Percentiles rank a stretch among this genome's conserved stretches.
Conservation (phyloP, 768 basidiomycete genomes). For the Russula emetica region DNA sequence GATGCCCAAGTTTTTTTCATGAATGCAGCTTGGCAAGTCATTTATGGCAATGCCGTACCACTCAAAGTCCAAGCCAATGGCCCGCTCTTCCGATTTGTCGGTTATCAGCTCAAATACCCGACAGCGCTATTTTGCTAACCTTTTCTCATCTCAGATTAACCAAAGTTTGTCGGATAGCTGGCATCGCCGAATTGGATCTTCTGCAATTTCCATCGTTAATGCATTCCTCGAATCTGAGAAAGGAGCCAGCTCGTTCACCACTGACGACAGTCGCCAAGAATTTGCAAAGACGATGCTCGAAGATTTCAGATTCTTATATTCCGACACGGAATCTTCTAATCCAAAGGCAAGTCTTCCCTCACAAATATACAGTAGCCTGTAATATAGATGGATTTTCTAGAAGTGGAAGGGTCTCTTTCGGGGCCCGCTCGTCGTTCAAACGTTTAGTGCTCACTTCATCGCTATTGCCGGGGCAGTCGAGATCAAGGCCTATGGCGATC, state of each 20-base stretch:
- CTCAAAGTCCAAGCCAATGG: background rate
- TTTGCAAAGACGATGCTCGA: background rate
- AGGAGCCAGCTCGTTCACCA: background rate
- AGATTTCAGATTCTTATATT: background rate
- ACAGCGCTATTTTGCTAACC: background rate
- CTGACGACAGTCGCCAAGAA: background rate
- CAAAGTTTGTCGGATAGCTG: background rate
- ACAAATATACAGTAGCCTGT: too few species aligned
- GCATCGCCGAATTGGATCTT: background rate
- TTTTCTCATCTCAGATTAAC: background rate
- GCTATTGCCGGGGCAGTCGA: background rate
- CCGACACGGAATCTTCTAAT: background rate
- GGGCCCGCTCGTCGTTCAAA: background rate
- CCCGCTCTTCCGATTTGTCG: background rate
- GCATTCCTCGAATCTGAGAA: background rate
- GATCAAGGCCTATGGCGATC: background rate
- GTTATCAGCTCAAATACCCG: background rate
- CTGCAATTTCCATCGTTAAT: background rate
- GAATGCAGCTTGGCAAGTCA: background rate
- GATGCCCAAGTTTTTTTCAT: too few species aligned
- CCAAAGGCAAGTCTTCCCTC: background rate
- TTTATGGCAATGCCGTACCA: background rate
- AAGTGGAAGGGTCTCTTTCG: background rate
- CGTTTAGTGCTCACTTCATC: background rate
- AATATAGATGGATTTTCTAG: background rate